Evolutionary conservation across 345 rosid species (phyloP).

Genomic region (Theobroma cacao): DNA sequence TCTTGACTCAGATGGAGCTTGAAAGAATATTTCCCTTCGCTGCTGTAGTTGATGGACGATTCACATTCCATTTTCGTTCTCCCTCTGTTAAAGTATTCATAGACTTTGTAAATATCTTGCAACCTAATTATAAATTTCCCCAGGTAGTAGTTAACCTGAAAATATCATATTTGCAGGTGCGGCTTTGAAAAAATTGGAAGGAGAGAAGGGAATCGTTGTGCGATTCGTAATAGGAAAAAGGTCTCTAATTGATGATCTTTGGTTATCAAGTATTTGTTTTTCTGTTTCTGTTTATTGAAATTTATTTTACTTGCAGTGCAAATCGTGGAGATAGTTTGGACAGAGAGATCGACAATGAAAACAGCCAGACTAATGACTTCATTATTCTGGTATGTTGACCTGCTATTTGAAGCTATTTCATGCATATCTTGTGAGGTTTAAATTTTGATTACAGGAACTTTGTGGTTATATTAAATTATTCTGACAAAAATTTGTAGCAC

Average conservation of each 20-base stretch:
- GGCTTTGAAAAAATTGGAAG: constrained; percentile 49
- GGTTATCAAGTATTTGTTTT: neutral
- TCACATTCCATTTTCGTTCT: neutral
- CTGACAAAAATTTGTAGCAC: neutral
- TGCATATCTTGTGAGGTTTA: neutral
- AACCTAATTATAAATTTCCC: neutral
- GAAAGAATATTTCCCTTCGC: neutral
- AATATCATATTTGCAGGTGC: constrained; percentile 35
- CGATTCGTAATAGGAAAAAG: constrained; percentile 66
- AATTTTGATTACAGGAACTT: neutral
- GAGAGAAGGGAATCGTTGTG: constrained; percentile 58
- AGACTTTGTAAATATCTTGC: neutral
- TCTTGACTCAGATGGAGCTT: neutral
- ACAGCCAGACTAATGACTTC: constrained; percentile 47
- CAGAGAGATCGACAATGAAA: constrained; percentile 40
- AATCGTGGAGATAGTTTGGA: constrained; percentile 44
- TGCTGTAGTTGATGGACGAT: neutral
- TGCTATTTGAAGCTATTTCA: constrained; percentile 11
- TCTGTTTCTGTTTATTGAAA: constrained; percentile 5
- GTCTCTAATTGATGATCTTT: constrained; percentile 22
- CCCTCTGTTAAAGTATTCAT: constrained; percentile 15
- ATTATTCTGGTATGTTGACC: constrained; percentile 42
- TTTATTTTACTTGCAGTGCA: constrained; percentile 32
- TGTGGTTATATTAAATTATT: neutral
- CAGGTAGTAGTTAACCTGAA: constrained; percentile 13